Percentiles rank a stretch among this genome's conserved stretches.
Evolutionary conservation across 2,329 filamentous ascomycete species (phyloP).

Genomic region (Penicillium sp.): DNA sequence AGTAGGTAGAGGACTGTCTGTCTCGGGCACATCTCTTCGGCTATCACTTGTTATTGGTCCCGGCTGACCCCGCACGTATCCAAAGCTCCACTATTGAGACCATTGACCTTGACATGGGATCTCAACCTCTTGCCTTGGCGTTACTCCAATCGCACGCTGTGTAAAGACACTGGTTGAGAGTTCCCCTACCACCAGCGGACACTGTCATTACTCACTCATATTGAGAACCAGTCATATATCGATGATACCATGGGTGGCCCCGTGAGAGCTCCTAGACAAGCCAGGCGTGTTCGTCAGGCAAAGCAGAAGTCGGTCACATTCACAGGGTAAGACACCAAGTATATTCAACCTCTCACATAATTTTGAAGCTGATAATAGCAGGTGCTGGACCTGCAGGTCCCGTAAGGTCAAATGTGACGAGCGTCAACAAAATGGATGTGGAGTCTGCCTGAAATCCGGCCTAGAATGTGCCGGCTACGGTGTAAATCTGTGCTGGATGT

Average conservation of each 20-base stretch:
- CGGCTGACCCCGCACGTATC: not conserved
- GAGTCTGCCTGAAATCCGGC: slow-evolving; percentile 6
- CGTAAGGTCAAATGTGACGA: slow-evolving; percentile 16
- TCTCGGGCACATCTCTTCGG: not conserved
- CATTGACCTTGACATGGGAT: not conserved
- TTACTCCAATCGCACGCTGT: not conserved
- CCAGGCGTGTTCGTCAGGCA: not conserved
- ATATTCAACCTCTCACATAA: not conserved
- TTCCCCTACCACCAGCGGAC: not conserved
- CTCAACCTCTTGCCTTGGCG: not conserved
- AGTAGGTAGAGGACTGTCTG: too few species aligned
- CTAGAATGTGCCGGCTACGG: slow-evolving; percentile 11
- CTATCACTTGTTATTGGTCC: not conserved
- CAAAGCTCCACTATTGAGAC: not conserved
- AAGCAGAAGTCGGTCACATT: slow-evolving; percentile 1
- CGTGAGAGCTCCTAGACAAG: not conserved
- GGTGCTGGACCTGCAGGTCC: slow-evolving; percentile 15
- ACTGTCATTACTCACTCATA: not conserved
- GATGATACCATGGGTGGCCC: not conserved
- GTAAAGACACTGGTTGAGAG: not conserved
- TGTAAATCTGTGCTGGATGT: slow-evolving; percentile 9
- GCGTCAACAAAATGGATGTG: slow-evolving; percentile 10
- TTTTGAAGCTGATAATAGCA: not conserved
- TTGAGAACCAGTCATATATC: not conserved
- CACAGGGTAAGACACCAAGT: not conserved